phyloP scores from a whole-genome alignment of 345 rosid species.

The Lenwebbia sp. region DNA sequence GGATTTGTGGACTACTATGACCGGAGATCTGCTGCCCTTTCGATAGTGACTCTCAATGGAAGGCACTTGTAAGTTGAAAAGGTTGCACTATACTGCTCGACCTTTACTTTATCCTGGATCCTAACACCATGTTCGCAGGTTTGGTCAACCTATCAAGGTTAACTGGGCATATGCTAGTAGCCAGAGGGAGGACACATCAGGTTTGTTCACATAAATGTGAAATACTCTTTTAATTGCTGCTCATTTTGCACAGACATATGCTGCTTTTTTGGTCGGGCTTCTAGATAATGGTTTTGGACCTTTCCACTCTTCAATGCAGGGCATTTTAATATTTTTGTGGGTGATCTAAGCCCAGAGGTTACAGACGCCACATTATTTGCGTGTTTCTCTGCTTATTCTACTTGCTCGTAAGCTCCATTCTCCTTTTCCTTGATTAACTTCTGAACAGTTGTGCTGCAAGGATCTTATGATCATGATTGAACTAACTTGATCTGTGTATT shows the following conservation, averaged over 20 bases:
- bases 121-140: slow-evolving; percentile 28
- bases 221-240: neutral
- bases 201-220: slow-evolving; percentile 24
- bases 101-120: neutral
- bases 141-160: slow-evolving; percentile 99
- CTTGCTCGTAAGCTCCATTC: slow-evolving; percentile 62
- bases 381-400: slow-evolving; percentile 56
- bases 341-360: slow-evolving; percentile 90
- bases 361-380: slow-evolving; percentile 79
- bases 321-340: slow-evolving; percentile 79
- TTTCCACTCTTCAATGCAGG: slow-evolving; percentile 24
- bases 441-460: neutral
- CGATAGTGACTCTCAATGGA: slow-evolving; percentile 73
- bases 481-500: neutral
- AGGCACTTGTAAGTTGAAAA: slow-evolving; percentile 64
- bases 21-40: slow-evolving; percentile 76
- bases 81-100: neutral
- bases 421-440: neutral
- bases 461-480: neutral
- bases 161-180: slow-evolving; percentile 99
- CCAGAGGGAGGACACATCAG: slow-evolving; percentile 97
- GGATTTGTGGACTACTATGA: slow-evolving; percentile 91
- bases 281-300: neutral
- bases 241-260: neutral
- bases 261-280: neutral